Evolutionary conservation across 2,329 filamentous ascomycete species (phyloP).

Genomic region (Lasiodiplodia hormozganensis): DNA sequence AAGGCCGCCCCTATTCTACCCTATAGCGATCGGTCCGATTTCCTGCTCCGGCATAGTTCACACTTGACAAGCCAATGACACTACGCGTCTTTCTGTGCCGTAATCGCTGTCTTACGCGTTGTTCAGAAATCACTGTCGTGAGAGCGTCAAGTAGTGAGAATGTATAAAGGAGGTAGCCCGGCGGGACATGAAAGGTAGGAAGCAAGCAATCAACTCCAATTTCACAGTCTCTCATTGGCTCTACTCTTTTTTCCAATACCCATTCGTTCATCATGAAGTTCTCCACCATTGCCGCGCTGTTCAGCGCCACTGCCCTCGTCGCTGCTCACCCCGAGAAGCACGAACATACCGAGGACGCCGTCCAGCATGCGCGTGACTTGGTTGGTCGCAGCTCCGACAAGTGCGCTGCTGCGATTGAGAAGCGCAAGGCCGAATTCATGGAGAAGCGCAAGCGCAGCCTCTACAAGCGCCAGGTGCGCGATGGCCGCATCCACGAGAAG

Average conservation of each 20-base stretch:
- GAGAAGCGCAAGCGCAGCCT: slow-evolving; percentile 13
- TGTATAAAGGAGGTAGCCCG: neutral
- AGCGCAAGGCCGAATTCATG: slow-evolving; percentile 8
- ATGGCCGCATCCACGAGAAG: slow-evolving; percentile 13
- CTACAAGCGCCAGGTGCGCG: slow-evolving; percentile 15
- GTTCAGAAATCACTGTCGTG: neutral
- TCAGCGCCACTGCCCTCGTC: slow-evolving; percentile 14
- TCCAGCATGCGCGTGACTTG: neutral
- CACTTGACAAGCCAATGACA: slow-evolving; percentile 9
- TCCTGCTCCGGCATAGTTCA: neutral
- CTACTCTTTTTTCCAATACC: neutral
- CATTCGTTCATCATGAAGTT: slow-evolving; percentile 10
- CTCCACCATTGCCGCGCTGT: neutral
- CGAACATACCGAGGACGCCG: neutral
- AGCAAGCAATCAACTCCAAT: neutral
- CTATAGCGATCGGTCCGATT: neutral
- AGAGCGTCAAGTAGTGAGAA: neutral
- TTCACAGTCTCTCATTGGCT: neutral
- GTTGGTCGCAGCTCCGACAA: slow-evolving; percentile 4
- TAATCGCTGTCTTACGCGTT: neutral
- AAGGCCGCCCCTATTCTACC: neutral
- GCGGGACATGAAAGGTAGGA: neutral
- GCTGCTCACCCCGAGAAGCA: slow-evolving; percentile 23
- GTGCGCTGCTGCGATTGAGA: slow-evolving; percentile 7
- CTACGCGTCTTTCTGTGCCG: slow-evolving; percentile 11